Base-by-base conservation (phyloP, 805 yeast species). In the Sporopachydermia quercuum region DNA sequence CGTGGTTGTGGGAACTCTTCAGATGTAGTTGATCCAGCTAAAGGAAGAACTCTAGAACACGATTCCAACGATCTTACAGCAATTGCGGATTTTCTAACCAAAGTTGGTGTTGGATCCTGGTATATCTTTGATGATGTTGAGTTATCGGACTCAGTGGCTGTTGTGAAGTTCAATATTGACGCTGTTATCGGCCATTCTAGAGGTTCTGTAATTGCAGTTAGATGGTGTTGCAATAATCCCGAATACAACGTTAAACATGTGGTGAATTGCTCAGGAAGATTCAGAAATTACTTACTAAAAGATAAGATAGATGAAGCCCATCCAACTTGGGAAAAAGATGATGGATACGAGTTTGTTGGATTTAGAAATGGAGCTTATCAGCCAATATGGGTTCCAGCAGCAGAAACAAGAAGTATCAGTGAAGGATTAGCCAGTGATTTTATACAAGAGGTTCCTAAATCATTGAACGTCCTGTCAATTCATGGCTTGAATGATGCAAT, bases 1-100 rank as follows among this genome's bases (percentile, higher is more conserved):
- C 66, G 96, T 41, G 81, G 79, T 4, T 78, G 91, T 55, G 97
- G 96, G 1, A 74, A 70, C 42, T 82, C 94, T 3, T 78, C 71
- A 16, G 76, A 65, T 14, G 60, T 58, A 36, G 61, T 50, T 3
- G 58, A 60, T 38, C 49, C 52, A 2, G 23, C 44, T 45, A 3
- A 53, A 53, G 42, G 42, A 40, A 8, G 54, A 39, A 58, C 68
- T 0, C 52, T 86, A 3, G 56, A 52, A 0, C 77, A 73, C 43
- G 96, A 87, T 55, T 45, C 76, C 3, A 76, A 71, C 36, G 96
- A 87, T 55, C 61, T 84, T 35, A 74, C 69, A 16, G 50, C 62
- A 1, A 66, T 71, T 11, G 57, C 61, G 36, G 53, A 60, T 16
- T 65, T 58, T 43, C 50, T 65, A 19, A 42, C 38, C 3, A 41